Conservation (phyloP, 257 asterid genomes). For the Lantana camara region DNA sequence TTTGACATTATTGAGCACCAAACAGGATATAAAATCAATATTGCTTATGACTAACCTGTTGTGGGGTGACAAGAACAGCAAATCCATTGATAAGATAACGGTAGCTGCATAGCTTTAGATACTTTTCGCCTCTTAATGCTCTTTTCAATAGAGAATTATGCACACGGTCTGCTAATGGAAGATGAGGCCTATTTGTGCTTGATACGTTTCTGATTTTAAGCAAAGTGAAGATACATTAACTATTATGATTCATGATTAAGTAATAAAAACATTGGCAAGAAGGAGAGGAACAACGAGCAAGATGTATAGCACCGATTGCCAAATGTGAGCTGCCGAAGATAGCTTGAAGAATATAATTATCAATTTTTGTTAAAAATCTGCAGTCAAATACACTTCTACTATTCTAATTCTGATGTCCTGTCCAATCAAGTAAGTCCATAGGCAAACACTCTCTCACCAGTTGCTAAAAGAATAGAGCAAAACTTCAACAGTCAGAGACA, state of each 20-base stretch:
- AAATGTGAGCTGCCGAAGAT: conserved; percentile 4
- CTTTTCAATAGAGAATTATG: conserved; percentile 73
- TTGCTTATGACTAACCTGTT: conserved; percentile 53
- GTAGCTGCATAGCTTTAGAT: conserved; percentile 91
- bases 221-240: conserved; percentile 27
- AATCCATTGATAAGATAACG: conserved; percentile 91
- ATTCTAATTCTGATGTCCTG: not conserved
- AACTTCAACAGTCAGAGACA: not conserved
- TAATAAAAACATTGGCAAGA: conserved; percentile 13
- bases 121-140: conserved; percentile 70
- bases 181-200: conserved; percentile 35
- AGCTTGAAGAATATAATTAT: conserved; percentile 4
- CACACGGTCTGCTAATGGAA: conserved; percentile 55
- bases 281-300: conserved; percentile 2
- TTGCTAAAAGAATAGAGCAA: conserved; percentile 4
- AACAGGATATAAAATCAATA: not conserved
- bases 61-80: conserved; percentile 85
- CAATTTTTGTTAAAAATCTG: not conserved
- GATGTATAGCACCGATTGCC: conserved; percentile 8
- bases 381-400: not conserved
- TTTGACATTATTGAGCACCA: not conserved
- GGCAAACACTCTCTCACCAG: conserved; percentile 9
- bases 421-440: conserved; percentile 6
- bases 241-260: conserved; percentile 8
- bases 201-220: conserved; percentile 56